A percentile compares a stretch with the other conserved stretches of the same genome.
phyloP scores from a whole-genome alignment of 164 flowering plant genomes.

The Magnolia kwangsiensis region DNA sequence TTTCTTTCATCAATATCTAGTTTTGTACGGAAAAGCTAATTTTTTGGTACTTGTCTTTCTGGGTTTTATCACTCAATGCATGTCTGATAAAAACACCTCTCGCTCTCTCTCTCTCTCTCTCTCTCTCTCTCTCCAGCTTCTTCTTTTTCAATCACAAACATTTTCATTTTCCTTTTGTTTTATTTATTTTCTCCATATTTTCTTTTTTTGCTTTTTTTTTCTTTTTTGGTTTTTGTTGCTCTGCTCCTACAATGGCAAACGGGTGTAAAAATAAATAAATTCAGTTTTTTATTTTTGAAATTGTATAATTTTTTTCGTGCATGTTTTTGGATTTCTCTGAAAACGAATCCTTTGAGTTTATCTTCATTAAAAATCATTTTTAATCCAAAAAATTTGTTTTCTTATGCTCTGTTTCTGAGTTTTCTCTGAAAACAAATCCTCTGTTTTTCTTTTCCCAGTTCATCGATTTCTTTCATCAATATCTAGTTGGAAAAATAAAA shows the following conservation, averaged over 20 bases:
- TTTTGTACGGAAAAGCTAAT: neutral
- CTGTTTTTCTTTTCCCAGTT: neutral
- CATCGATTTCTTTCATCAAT: neutral
- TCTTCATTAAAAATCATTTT: neutral
- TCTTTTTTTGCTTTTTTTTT: neutral
- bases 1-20: neutral
- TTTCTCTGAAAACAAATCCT: neutral
- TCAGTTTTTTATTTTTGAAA: neutral
- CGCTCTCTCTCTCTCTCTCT: neutral
- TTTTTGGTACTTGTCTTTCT: neutral
- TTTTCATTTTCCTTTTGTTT: neutral
- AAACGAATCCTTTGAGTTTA: neutral
- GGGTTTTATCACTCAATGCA: neutral
- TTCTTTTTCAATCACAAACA: neutral
- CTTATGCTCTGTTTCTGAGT: neutral
- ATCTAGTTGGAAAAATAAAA: no score
- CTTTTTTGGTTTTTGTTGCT: no score
- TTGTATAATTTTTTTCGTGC: neutral
- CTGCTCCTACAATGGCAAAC: no score
- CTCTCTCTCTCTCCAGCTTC: neutral
- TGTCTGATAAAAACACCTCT: neutral
- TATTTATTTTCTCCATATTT: neutral
- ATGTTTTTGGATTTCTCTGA: neutral
- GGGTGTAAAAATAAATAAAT: neutral
- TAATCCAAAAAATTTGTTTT: neutral